Evolutionary conservation across 2,329 filamentous ascomycete species (phyloP).

Genomic region (Elsinoe arachidis): DNA sequence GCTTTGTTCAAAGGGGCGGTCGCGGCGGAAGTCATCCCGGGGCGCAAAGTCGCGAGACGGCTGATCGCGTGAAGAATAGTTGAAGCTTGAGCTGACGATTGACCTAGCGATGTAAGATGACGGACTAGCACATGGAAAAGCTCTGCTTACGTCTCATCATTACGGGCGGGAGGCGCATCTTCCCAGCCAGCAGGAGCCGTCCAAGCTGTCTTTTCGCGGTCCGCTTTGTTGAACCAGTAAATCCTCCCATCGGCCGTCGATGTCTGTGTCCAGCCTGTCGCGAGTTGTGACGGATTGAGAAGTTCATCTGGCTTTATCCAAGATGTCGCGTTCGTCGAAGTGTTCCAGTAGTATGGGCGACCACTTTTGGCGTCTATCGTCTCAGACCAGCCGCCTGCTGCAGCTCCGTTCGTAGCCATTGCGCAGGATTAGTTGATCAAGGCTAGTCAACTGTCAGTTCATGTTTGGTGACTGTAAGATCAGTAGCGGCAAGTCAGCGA

Average conservation of each 20-base stretch:
- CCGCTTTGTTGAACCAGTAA: slow-evolving; percentile 90
- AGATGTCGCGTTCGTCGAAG: slow-evolving; percentile 74
- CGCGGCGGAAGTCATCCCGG: slow-evolving; percentile 24
- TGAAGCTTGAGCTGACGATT: slow-evolving; percentile 31
- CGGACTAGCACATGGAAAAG: slow-evolving; percentile 29
- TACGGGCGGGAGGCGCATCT: background rate
- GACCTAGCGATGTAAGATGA: slow-evolving; percentile 32
- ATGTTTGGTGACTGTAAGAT: no score
- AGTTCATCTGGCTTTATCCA: slow-evolving; percentile 91
- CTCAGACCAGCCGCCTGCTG: slow-evolving; percentile 1
- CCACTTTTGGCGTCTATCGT: slow-evolving; percentile 57
- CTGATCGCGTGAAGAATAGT: slow-evolving; percentile 15
- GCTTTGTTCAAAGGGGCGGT: slow-evolving; percentile 23
- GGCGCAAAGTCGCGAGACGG: slow-evolving; percentile 37
- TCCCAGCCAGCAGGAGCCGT: slow-evolving; percentile 57
- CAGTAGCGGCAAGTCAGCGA: no score
- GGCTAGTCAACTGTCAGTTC: no score
- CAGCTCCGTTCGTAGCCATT: slow-evolving; percentile 6
- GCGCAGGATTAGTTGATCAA: background rate
- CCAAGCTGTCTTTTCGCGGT: slow-evolving; percentile 79
- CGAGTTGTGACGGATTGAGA: slow-evolving; percentile 63
- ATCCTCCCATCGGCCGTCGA: slow-evolving; percentile 76
- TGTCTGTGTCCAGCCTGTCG: slow-evolving; percentile 71
- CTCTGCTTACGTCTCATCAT: slow-evolving; percentile 1
- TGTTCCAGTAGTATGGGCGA: slow-evolving; percentile 84